A percentile compares a stretch with the other conserved stretches of the same genome.
These are phyloP conservation scores for Irpex sp. DNA, from an alignment of 1,284 basidiomycete species.

Conservation along the genomic window DNA sequence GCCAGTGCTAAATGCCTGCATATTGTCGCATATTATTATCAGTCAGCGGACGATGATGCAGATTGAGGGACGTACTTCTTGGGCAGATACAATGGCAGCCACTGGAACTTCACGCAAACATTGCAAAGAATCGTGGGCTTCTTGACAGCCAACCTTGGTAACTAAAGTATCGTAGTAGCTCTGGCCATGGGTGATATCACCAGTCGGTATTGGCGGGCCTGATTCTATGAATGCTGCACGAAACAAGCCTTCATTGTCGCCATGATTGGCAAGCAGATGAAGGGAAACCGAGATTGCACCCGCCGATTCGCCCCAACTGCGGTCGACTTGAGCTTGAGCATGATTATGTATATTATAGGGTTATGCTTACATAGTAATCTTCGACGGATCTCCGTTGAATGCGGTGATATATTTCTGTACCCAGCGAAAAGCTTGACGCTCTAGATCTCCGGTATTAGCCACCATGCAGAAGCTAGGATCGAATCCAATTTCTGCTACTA, in stretches of 20 bases:
- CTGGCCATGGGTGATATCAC: constrained; percentile 29
- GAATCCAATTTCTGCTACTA: too few relatives aligned
- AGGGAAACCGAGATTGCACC: constrained; percentile 34
- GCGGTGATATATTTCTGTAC: constrained; percentile 57
- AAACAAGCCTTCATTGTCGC: constrained; percentile 30
- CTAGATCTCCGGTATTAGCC: constrained; percentile 10
- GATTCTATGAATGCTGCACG: constrained; percentile 34
- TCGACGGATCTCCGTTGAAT: constrained; percentile 62
- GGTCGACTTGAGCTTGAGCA: neutral
- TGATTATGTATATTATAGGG: neutral
- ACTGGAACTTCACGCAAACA: constrained; percentile 35
- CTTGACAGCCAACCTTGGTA: constrained; percentile 26
- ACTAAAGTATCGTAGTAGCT: constrained; percentile 31
- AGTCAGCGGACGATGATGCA: constrained; percentile 13
- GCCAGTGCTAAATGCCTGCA: neutral
- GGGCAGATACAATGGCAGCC: neutral
- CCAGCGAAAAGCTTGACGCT: constrained; percentile 24
- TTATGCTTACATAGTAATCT: constrained; percentile 55
- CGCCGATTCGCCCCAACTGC: constrained; percentile 40
- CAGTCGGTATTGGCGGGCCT: constrained; percentile 30
- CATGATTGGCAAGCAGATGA: constrained; percentile 30
- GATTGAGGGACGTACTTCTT: neutral
- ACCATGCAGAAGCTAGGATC: too few relatives aligned
- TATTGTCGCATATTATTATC: neutral
- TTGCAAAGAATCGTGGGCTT: constrained; percentile 29